Evolutionary conservation across 2,329 filamentous ascomycete genomes (phyloP).

Genomic region (Cercospora brassicicola): DNA sequence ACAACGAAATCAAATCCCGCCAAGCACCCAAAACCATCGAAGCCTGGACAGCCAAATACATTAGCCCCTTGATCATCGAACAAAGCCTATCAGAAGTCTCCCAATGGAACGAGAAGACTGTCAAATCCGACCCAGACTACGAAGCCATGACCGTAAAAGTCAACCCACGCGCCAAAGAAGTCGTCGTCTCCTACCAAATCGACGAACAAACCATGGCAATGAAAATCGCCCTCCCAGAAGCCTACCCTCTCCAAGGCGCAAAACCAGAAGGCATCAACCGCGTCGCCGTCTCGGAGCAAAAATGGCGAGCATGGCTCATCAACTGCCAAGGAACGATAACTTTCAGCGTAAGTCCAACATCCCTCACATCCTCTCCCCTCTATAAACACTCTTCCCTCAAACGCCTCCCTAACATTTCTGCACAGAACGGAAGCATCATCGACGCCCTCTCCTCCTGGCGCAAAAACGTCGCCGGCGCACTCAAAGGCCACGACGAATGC

Average conservation of each 20-base stretch:
- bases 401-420: neutral
- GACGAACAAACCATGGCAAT: conserved; percentile 85
- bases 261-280: conserved; percentile 74
- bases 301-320: conserved; percentile 89
- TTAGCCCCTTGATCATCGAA: conserved; percentile 69
- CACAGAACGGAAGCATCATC: conserved; percentile 74
- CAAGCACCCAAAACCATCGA: conserved; percentile 79
- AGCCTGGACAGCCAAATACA: conserved; percentile 78
- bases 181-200: conserved; percentile 80
- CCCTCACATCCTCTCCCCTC: neutral
- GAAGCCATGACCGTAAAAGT: conserved; percentile 68
- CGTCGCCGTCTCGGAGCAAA: conserved; percentile 83
- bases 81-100: conserved; percentile 67
- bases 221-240: conserved; percentile 73
- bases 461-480: conserved; percentile 78
- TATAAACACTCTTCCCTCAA: no score
- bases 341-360: conserved; percentile 62
- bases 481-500: conserved; percentile 93
- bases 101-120: conserved; percentile 59
- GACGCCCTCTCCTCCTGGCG: conserved; percentile 85
- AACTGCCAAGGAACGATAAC: conserved; percentile 90
- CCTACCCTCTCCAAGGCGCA: conserved; percentile 80
- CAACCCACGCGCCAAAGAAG: conserved; percentile 68
- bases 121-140: conserved; percentile 44
- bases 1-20: conserved; percentile 70